Conservation (phyloP, 2,329 filamentous ascomycete genomes). For the Emmonsiellopsis sp. region DNA sequence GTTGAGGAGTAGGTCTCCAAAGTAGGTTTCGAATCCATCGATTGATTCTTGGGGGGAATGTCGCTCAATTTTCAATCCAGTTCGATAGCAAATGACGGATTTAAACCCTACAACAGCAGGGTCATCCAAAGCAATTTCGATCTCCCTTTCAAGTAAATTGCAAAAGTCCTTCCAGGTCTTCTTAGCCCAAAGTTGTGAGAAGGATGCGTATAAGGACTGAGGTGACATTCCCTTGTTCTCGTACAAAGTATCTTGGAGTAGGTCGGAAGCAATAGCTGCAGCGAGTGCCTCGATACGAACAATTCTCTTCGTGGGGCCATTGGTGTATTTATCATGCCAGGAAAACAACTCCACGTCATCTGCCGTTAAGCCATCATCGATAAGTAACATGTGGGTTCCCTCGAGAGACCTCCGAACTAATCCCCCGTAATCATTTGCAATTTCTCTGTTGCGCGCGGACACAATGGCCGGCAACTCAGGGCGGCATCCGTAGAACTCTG, state of each 20-base stretch:
- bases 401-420: conserved; percentile 57
- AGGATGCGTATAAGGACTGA: background rate
- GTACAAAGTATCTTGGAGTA: conserved; percentile 29
- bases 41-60: conserved; percentile 35
- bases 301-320: conserved; percentile 58
- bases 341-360: conserved; percentile 48
- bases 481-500: conserved; percentile 53
- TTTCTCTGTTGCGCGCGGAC: conserved; percentile 37
- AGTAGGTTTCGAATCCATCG: conserved; percentile 17
- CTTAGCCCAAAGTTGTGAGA: too few relatives aligned
- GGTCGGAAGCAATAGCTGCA: conserved; percentile 49
- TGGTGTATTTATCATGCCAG: conserved; percentile 59
- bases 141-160: conserved; percentile 41
- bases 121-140: conserved; percentile 52
- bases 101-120: conserved; percentile 70
- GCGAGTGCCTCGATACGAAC: conserved; percentile 69
- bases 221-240: background rate
- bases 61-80: conserved; percentile 56
- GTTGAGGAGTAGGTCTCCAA: conserved; percentile 14
- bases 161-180: conserved; percentile 28
- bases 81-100: conserved; percentile 72
- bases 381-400: conserved; percentile 62
- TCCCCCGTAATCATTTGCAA: conserved; percentile 42
- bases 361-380: conserved; percentile 65
- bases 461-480: conserved; percentile 53